Evolutionary conservation across 345 rosid genomes (phyloP).

Genomic region (Bretschneidera sinensis): DNA sequence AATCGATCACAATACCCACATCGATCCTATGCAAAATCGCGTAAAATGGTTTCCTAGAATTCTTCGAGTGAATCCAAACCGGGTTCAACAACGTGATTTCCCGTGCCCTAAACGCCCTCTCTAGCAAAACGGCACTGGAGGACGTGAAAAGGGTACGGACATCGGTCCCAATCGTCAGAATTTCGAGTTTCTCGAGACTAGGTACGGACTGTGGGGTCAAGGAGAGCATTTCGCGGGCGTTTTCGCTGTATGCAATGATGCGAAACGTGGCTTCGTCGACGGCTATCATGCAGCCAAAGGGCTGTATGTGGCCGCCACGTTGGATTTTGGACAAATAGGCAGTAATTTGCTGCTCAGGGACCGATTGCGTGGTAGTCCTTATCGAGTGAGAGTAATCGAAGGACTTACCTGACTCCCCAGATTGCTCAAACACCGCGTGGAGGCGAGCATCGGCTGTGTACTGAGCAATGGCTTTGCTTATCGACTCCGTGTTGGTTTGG

Average conservation of each 20-base stretch:
- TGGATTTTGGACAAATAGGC: constrained; percentile 83
- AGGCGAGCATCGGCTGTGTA: constrained; percentile 90
- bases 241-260: constrained; percentile 75
- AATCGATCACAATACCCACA: constrained; percentile 93
- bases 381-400: constrained; percentile 82
- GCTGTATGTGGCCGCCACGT: constrained; percentile 87
- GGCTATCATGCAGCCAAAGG: constrained; percentile 88
- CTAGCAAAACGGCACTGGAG: constrained; percentile 55
- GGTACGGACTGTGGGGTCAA: constrained; percentile 83
- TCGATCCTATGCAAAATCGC: constrained; percentile 90
- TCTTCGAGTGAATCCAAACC: constrained; percentile 81
- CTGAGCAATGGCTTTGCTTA: constrained; percentile 88
- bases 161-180: constrained; percentile 62
- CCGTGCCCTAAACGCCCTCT: constrained; percentile 77
- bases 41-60: constrained; percentile 78
- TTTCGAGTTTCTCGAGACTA: constrained; percentile 62
- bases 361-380: constrained; percentile 48
- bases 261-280: constrained; percentile 66
- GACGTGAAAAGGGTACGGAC: constrained; percentile 63
- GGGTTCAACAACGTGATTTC: constrained; percentile 92
- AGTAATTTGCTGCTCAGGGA: constrained; percentile 82
- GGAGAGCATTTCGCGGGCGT: constrained; percentile 88
- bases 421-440: constrained; percentile 88
- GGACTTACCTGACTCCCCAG: constrained; percentile 83
- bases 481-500: constrained; percentile 35